phyloP scores from a whole-genome alignment of 108 stramenopile species.

The Nitzschia palea region DNA sequence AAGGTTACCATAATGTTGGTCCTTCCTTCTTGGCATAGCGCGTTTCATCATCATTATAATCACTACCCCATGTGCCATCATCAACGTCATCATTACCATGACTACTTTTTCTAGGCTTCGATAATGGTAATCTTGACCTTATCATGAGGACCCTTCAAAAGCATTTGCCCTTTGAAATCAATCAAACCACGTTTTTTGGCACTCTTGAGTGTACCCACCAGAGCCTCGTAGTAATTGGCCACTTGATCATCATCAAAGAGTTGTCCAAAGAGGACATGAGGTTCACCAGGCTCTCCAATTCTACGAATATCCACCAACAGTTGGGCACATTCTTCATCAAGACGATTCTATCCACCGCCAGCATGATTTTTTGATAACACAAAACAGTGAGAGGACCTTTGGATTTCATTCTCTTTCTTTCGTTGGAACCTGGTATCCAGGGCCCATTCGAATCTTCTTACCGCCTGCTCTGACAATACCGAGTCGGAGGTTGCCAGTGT shows the following conservation, averaged over 20 bases:
- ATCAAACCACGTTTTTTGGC: constrained; percentile 83
- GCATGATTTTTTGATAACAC: no score
- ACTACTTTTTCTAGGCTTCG: constrained; percentile 31
- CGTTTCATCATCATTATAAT: no score
- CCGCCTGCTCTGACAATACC: constrained; percentile 32
- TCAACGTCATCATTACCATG: no score
- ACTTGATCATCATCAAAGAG: constrained; percentile 85
- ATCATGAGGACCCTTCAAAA: constrained; percentile 84
- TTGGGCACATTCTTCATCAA: constrained; percentile 60
- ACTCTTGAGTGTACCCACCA: constrained; percentile 84
- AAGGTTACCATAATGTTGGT: no score
- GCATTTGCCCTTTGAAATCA: constrained; percentile 81
- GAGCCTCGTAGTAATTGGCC: constrained; percentile 80
- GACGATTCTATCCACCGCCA: constrained; percentile 43
- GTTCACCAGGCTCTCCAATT: constrained; percentile 49
- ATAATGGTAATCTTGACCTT: constrained; percentile 67
- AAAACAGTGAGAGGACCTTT: no score
- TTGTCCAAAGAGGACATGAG: constrained; percentile 66
- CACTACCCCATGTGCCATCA: no score
- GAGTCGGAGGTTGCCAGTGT: constrained; percentile 18
- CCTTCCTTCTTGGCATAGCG: no score
- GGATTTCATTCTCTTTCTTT: no score
- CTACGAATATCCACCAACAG: constrained; percentile 59
- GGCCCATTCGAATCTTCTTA: no score
- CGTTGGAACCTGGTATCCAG: no score